Evolutionary conservation across 2,329 filamentous ascomycete species (phyloP), one percentile per base, ranked within the genome.

Genomic region (Bipolaris oryzae): DNA sequence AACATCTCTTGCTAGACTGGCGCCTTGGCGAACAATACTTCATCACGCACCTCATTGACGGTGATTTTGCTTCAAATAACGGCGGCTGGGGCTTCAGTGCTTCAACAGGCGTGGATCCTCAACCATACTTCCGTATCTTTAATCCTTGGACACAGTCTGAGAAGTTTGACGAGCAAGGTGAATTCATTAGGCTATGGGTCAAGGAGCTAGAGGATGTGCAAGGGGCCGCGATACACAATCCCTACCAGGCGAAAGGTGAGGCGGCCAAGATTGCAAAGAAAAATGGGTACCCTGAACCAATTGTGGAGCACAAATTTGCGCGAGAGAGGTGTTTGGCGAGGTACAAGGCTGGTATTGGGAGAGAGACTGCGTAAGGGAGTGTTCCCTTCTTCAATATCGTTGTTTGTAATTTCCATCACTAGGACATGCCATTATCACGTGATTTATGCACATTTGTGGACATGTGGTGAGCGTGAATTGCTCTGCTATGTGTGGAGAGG

Each of bases 81-180:
- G 86, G 87, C 7, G 87, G 87, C 0, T 89, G 87, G 86, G 87
- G 86, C 0, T 88, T 88, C 63, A 76, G 82, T 21, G 87, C 88
- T 4, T 85, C 82, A 16, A 88, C 87, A 0, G 89, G 91, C 1
- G 90, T 92, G 6, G 91, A 96, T 74, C 90, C 91, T 1, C 90
- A 96, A 75, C 92, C 92, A 0, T 96, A 96, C 72, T 96, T 96
- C 62, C 84, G 92, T 6, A 90, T 96, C 49, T 96, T 96, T 77
- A 96, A 96, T 68, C 92, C 92, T 0, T 73, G 92, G 42, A 77
- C 91, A 16, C 92, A 96, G 79, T 91, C 89, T 65, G 90, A 95
- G 80, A 93, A 89, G 76, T 96, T 96, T 66, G 92, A 96, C 71
- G 79, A 84, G 0, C 80, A 89, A 0, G 93, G 92, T 0, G 85